Evolutionary conservation across 2,329 filamentous ascomycete species (phyloP), one percentile per base, ranked within the genome.

Genomic region (Phialophora chinensis): DNA sequence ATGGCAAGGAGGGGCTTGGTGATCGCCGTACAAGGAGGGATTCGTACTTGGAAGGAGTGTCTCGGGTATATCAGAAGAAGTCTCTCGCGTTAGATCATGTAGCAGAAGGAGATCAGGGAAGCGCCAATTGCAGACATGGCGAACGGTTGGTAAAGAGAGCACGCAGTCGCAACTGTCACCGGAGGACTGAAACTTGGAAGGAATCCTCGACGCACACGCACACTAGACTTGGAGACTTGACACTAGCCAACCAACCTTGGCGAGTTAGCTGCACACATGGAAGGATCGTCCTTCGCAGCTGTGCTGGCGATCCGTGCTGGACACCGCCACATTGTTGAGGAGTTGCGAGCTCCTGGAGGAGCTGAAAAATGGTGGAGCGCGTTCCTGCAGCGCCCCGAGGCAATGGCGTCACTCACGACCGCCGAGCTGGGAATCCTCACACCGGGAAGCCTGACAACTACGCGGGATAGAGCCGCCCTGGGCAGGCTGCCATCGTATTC

Each of bases 321-420:
- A 27, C 25, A 29, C 25, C 14, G 49, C 25, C 20, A 52, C 20
- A 27, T 52, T 23, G 12, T 27, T 17, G 49, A 52, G 25, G 20
- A 52, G 10, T 44, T 11, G 3, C 49, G 14, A 52, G 23, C 25
- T 52, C 49, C 49, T 27, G 23, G 49, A 12, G 20, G 49, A 52
- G 49, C 49, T 52, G 49, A 52, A 52, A 27, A 52, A 14, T 29
- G 49, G 49, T 23, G 20, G 49, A 17, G 20, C 20, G 20, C 20
- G 49, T 52, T 52, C 49, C 49, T 52, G 49, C 49, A 25, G 49
- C 49, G 49, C 49, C 23, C 49, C 49, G 49, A 27, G 14, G 49
- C 20, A 14, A 52, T 52, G 49, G 49, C 49, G 49, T 52, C 49
- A 52, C 49, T 29, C 25, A 20, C 23, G 20, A 5, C 8, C 25